Evolutionary conservation across 2,329 filamentous ascomycete species (phyloP), one percentile per base, ranked within the genome.

Genomic region (Herpotrichia juniperi): DNA sequence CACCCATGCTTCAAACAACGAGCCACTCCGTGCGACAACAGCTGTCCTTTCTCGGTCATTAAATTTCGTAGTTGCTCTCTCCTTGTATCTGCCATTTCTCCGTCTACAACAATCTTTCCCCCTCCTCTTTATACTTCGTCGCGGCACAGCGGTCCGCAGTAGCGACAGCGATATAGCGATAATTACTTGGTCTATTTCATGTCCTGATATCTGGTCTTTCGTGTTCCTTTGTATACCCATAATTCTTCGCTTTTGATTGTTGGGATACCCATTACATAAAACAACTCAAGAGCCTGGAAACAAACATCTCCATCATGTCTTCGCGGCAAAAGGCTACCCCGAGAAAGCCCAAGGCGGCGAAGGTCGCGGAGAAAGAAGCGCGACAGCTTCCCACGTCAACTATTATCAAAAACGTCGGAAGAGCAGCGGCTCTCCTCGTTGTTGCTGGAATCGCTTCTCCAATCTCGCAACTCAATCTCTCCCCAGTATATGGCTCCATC

Each of bases 401-500:
- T 9, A 37, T 72, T 2, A 46, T 72, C 24, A 67, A 63, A 35
- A 70, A 69, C 54, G 57, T 70, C n/a, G 64, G 61, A 25, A 61
- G 65, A 42, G 73, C 74, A 42, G 59, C 60, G 50, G 69, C 66
- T 16, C 67, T 87, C 14, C 76, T 87, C 56, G 61, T 78, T 22
- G 76, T 89, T 40, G 80, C 84, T 9, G 89, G 87, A 39, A 69
- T 87, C 35, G 86, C 83, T 54, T 87, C 88, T 42, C 85, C 87
- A 56, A 83, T 88, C 51, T 93, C 90, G 1, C 85, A 91, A 68
- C 80, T 92, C 56, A 87, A 84, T 32, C 80, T 97, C 28, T 90
- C 91, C 17, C 94, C 94, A 1, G 89, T 96, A 10, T 97, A 96
- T 74, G 94, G 94, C 46, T 86, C 87, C 14, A 90, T 96, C 31